phyloP scores from a whole-genome alignment of 202 grass and related monocot genomes.

The Elaeis oleifera region DNA sequence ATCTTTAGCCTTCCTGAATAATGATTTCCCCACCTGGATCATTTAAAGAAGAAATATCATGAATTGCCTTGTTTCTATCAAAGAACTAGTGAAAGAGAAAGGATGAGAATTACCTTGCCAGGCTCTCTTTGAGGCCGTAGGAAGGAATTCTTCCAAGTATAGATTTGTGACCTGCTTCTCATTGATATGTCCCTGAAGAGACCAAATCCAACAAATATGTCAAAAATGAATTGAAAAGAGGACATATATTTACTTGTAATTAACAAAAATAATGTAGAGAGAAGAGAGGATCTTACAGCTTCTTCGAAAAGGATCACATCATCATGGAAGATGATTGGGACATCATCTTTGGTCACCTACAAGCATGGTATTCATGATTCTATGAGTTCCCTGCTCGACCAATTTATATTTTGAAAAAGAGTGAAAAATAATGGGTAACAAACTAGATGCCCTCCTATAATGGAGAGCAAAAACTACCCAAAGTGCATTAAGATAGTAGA shows the following conservation, averaged over 20 bases:
- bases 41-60: neutral
- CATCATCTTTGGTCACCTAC: constrained; percentile 16
- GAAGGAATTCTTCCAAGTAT: constrained; percentile 16
- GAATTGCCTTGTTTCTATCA: no score
- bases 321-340: constrained; percentile 18
- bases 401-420: no score
- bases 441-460: no score
- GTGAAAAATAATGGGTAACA: no score
- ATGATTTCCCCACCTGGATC: constrained; percentile 1
- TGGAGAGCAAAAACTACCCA: no score
- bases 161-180: constrained; percentile 12
- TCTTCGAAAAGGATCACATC: constrained; percentile 3
- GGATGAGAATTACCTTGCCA: neutral
- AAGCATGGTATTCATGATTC: neutral
- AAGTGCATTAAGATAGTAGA: no score
- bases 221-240: neutral
- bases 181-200: neutral
- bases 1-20: neutral
- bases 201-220: neutral
- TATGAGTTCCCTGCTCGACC: no score
- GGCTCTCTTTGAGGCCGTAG: constrained; percentile 9
- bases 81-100: no score
- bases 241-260: neutral
- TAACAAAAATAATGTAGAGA: neutral
- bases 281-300: neutral